Base-by-base conservation (phyloP, 2,329 filamentous ascomycete genomes). In the Penicillium sp. region DNA sequence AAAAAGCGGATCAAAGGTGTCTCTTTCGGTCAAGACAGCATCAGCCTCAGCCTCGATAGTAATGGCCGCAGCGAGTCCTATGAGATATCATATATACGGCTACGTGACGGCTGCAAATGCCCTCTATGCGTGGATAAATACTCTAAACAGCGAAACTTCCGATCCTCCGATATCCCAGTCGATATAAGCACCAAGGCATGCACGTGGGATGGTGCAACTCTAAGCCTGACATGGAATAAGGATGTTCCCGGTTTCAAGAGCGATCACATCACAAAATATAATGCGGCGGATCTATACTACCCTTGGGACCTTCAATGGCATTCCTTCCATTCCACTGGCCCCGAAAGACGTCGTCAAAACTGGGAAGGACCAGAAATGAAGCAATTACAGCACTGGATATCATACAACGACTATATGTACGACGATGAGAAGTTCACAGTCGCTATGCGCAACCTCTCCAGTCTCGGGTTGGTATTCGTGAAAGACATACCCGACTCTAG, bases 391-490 rank as follows among this genome's bases (percentile, higher is more conserved):
- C 76, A 78, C 53, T 87, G 85, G 76, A 81, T 95, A 48, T 81
- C 87, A 58, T 97, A 90, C 76, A 71, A 86, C 0, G 86, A 88
- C 45, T 97, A 92, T 77, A 90, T 96, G 83, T 74, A 78, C 0
- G 71, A 83, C 15, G 86, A 86, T 52, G 70, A 76, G 0, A 81
- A 80, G 0, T 87, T 96, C 60, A 85, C 84, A 70, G 73, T 81
- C 3, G 89, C 86, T 3, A 80, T 97, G 57, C 76, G 80, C 13
- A 83, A 88, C 55, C 81, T 98, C 3, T 79, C 85, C 41, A 79
- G 79, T 35, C 84, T 89, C 55, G 95, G 95, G 0, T 79, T 98
- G 0, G 79, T 97, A 17, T 92, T 96, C 75, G 76, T 98, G 30
- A 86, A 85, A 53, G 85, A 87, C 63, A 89, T 97, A 6, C 93